Evolutionary conservation across 1,139 yeast species (phyloP), one percentile per base, ranked within the genome.

Genomic region (Trichomonascaceae sp.): DNA sequence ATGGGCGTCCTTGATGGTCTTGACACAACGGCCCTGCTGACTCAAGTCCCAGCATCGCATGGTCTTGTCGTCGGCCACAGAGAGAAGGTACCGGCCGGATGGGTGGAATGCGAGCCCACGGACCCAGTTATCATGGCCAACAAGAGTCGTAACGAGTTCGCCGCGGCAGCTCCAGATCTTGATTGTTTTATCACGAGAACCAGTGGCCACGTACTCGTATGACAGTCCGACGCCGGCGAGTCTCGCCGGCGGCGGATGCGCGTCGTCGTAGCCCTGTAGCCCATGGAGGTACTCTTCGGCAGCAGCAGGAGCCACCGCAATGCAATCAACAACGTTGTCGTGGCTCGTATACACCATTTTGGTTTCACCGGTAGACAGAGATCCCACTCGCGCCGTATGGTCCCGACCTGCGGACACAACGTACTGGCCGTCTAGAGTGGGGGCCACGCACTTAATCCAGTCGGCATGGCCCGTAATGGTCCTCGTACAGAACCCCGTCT

Each of bases 51-150:
- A 87, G 18, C 82, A 60, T 40, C 75, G 69, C 26, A 87, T 69
- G 2, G 74, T 62, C 43, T 76, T 75, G 54, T 87, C 97, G 54
- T 87, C 95, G 17, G 89, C 68, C 13, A 80, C 79, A 37, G 85
- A 74, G 29, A 80, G 64, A 16, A 87, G 54, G 44, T 69, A 74
- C 35, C 72, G 65, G 0, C 93, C 93, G 45, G 71, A 74, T 1
- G 93, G 93, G 53, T 82, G 94, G 32, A 81, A 60, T 6, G 62
- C 64, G 13, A 84, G 50, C 8, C 75, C 69, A 42, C 80, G 72
- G 1, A 87, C 80, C 97, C 97, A 87, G 13, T 93, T 81, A 37
- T 75, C 74, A 55, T 87, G 97, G 1, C 93, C 96, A 11, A 56
- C 51, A 37, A 77, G 60, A 29, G 67, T 59, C 15, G 69, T 64